Evolutionary conservation across 2,329 filamentous ascomycete genomes (phyloP), one percentile per base, ranked within the genome.

Genomic region (Lecanicillium sp.): DNA sequence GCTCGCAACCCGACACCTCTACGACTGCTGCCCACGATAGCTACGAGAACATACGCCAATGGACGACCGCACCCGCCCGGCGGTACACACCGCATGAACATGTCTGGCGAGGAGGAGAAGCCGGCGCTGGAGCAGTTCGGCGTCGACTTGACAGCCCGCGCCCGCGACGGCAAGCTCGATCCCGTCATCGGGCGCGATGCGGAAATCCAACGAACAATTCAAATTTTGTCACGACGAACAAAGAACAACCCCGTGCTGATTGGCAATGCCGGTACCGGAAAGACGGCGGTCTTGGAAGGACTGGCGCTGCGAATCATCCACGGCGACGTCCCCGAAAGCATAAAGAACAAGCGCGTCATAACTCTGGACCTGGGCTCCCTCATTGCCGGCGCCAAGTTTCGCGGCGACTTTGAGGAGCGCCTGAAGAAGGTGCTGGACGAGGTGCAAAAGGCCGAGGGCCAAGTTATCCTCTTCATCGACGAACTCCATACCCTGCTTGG

Each of bases 211-310:
- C 78, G 93, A 42, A 95, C 90, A 0, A 96, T 97, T 51, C 93
- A 97, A 61, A 86, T 98, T 10, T 70, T 98, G 2, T 96, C 90
- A 14, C 77, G 93, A 54, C 77, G 93, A 52, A 97, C 93, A 7
- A 97, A 97, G 67, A 97, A 96, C 60, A 95, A 95, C 56, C 91
- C 91, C 0, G 90, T 96, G 1, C 71, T 96, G n/a, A 95, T 96
- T 50, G 91, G 91, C 52, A 84, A 83, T 39, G 88, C 90, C 8
- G 91, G 90, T 56, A 95, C 89, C 0, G 91, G 91, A 52, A 97
- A 97, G 70, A 97, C 91, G 5, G 90, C 91, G 1, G 87, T 96
- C 44, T 71, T 96, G 3, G 91, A 97, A 68, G 91, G 91, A 2
- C 72, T 97, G 32, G 90, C 91, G 9, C 80, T 93, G 61, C 78